phyloP scores from a whole-genome alignment of 2,329 filamentous ascomycete genomes.

The Xylaria sp. region DNA sequence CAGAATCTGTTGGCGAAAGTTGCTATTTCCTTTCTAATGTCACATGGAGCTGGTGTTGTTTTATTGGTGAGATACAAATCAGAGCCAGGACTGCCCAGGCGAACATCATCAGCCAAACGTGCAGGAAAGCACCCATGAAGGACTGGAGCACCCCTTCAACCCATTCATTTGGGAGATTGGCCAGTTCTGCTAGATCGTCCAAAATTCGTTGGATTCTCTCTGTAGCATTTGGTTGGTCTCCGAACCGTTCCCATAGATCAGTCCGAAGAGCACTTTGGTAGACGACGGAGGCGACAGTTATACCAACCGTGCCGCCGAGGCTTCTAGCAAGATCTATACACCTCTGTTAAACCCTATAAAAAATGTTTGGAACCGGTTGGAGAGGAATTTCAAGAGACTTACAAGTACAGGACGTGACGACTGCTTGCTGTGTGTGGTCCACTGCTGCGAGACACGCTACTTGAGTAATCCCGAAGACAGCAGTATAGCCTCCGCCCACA shows the following conservation, averaged over 20 bases:
- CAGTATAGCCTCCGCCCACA: conserved; percentile 30
- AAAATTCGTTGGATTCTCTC: conserved; percentile 23
- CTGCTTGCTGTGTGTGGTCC: conserved; percentile 28
- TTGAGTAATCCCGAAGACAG: conserved; percentile 28
- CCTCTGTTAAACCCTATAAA: neutral
- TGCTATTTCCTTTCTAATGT: conserved; percentile 25
- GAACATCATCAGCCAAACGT: conserved; percentile 26
- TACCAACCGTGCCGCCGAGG: conserved; percentile 23
- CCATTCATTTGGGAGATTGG: conserved; percentile 18
- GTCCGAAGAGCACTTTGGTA: conserved; percentile 18
- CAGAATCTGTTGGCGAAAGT: neutral
- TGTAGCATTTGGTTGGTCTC: conserved; percentile 15
- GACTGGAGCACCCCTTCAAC: conserved; percentile 22
- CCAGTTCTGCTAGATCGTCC: conserved; percentile 17
- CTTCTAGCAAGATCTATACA: conserved; percentile 25
- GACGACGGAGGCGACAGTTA: conserved; percentile 21
- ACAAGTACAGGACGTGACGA: conserved; percentile 29
- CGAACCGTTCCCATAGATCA: conserved; percentile 20
- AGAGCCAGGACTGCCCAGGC: conserved; percentile 23
- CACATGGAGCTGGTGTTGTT: conserved; percentile 25
- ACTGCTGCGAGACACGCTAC: conserved; percentile 28
- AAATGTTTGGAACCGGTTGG: too few relatives aligned
- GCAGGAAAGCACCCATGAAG: conserved; percentile 26
- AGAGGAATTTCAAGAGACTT: neutral
- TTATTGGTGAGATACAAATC: conserved; percentile 25